phyloP scores from a whole-genome alignment of 2,329 filamentous ascomycete species.

The Claviceps sp. region DNA sequence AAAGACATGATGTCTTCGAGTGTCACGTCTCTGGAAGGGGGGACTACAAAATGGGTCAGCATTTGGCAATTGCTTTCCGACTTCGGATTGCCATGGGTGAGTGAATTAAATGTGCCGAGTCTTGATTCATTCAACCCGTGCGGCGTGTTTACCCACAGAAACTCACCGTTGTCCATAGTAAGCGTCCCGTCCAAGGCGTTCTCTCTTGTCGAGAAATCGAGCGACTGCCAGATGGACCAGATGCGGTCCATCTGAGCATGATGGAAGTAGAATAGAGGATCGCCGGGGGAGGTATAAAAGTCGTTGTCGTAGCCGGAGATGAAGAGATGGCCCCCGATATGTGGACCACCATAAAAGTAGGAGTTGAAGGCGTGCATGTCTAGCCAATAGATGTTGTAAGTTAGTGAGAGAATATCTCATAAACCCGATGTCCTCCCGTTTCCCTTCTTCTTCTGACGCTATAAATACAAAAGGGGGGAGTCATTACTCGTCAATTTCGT shows the following conservation, averaged over 20 bases:
- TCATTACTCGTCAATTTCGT: not conserved
- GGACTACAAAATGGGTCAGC: not conserved
- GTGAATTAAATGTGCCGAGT: not conserved
- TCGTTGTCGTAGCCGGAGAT: constrained; percentile 4
- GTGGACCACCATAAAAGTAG: not conserved
- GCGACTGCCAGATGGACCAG: constrained; percentile 6
- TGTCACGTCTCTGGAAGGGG: not conserved
- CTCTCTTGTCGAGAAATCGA: not conserved
- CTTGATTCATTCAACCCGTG: not conserved
- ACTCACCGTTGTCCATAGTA: constrained; percentile 4
- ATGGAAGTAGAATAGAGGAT: constrained; percentile 4
- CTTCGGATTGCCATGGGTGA: not conserved
- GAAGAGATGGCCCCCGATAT: not conserved
- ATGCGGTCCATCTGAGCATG: constrained; percentile 4
- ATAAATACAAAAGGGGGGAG: not conserved
- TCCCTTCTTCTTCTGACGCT: no score
- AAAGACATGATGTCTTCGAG: not conserved
- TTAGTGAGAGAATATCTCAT: not conserved
- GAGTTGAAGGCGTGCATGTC: constrained; percentile 1
- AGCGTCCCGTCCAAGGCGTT: constrained; percentile 1
- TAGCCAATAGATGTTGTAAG: not conserved
- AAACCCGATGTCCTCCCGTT: no score
- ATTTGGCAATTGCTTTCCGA: no score
- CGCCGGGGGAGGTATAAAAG: constrained; percentile 4
- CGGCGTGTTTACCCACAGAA: not conserved